Conservation (phyloP, 352 stramenopile species). For the Phytopythium helicoides region DNA sequence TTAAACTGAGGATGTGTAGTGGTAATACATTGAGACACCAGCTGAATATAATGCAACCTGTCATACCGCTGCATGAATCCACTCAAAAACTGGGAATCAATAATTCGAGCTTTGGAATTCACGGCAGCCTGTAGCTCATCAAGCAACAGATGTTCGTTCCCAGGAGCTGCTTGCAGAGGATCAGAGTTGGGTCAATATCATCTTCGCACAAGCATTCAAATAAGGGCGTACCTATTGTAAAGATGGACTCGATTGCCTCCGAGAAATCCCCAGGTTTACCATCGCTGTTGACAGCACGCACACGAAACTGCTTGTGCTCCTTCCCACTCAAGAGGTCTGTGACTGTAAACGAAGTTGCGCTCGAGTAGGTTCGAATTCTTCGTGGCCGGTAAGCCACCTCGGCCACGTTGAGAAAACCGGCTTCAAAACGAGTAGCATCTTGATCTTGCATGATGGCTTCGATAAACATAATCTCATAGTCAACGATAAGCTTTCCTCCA, state of each 20-base stretch:
- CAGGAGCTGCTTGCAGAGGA: slow-evolving; percentile 27
- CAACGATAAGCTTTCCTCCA: slow-evolving; percentile 50
- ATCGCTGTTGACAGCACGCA: slow-evolving; percentile 56
- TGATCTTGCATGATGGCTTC: slow-evolving; percentile 64
- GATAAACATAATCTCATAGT: slow-evolving; percentile 66
- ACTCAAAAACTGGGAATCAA: slow-evolving; percentile 79
- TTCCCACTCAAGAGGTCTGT: slow-evolving; percentile 54
- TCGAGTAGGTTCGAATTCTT: slow-evolving; percentile 48
- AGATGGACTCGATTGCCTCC: slow-evolving; percentile 41
- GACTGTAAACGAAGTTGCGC: slow-evolving; percentile 31
- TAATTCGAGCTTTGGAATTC: slow-evolving; percentile 55
- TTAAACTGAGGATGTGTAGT: slow-evolving; percentile 46
- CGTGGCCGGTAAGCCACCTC: slow-evolving; percentile 55
- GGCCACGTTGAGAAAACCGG: slow-evolving; percentile 47
- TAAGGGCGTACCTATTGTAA: slow-evolving; percentile 51
- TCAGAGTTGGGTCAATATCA: slow-evolving; percentile 5
- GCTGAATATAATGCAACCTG: slow-evolving; percentile 57
- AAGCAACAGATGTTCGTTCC: slow-evolving; percentile 63
- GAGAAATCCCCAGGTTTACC: slow-evolving; percentile 58
- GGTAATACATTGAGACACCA: slow-evolving; percentile 68
- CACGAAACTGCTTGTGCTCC: slow-evolving; percentile 60
- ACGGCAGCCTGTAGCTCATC: slow-evolving; percentile 81
- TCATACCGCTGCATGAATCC: slow-evolving; percentile 84
- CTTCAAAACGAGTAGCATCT: slow-evolving; percentile 7
- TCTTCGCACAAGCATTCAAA: background rate